Evolutionary conservation across 2,329 filamentous ascomycete genomes (phyloP), one percentile per base, ranked within the genome.

Genomic region (Fonsecaea erecta): DNA sequence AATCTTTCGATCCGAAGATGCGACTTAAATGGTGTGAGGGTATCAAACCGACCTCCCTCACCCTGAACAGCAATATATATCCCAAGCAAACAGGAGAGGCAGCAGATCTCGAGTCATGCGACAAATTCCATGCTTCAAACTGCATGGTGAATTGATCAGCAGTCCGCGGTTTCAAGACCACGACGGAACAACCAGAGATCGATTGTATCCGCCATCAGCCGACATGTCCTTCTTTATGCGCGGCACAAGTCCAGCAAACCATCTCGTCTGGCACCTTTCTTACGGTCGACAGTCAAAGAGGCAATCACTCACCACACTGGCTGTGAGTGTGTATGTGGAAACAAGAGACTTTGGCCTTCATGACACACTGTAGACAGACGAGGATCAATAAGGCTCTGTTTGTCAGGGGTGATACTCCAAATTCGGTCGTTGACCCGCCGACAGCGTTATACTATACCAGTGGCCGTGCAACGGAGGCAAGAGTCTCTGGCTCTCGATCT

Each of bases 331-430:
- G 21, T 53, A 21, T 8, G n/a, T n/a, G n/a, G 26, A 53, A 18
- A 34, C 52, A 53, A 34, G 26, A 24, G 30, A 53, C 12, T 1
- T 53, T 21, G 28, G 34, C 14, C 16, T 34, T 7, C n/a, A 55
- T 56, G 53, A 56, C 53, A 56, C 30, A 56, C 32, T 40, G 16
- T 35, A n/a, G n/a, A 56, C 35, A 12, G 21, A 5, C 24, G 24
- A 16, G 26, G 5, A n/a, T 18, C 16, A 3, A 57, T 37, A 37
- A 62, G 60, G 52, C 60, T 62, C 26, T 37, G 52, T 62, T 62
- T 62, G 60, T 56, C 48, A 52, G 60, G 60, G 60, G 30, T 21
- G 53, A 35, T 40, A 26, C 32, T 26, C 7, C 21, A 53, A 21
- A 40, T 6, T 37, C 2, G 21, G 16, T 16, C 30, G 26, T 53